Evolutionary conservation across 305 asterid genomes (phyloP).

Genomic region (Fraxinus albicans): DNA sequence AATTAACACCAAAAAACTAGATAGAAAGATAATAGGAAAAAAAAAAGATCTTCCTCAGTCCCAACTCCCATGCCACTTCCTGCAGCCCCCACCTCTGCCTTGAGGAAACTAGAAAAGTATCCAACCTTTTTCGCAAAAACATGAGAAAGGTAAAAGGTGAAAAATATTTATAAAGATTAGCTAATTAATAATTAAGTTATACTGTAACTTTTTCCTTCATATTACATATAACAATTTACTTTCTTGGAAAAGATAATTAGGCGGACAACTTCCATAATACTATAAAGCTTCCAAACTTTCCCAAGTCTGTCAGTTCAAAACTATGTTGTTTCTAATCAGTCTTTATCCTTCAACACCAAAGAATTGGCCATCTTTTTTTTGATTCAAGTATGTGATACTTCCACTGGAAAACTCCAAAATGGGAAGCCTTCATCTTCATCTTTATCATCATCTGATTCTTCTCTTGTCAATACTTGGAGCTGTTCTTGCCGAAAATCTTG

Average conservation of each 20-base stretch:
- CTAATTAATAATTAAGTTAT: slow-evolving; percentile 13
- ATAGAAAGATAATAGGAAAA: not conserved
- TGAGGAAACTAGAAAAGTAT: slow-evolving; percentile 26
- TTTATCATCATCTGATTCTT: slow-evolving; percentile 35
- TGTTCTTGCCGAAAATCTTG: slow-evolving; percentile 26
- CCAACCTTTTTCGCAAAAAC: slow-evolving; percentile 30
- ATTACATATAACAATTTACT: slow-evolving; percentile 10
- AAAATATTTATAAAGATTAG: slow-evolving; percentile 23
- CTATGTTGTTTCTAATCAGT: slow-evolving; percentile 17
- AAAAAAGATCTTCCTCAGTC: not conserved
- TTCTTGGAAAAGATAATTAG: slow-evolving; percentile 29
- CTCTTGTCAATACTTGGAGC: slow-evolving; percentile 33
- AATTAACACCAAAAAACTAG: no score
- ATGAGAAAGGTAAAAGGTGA: slow-evolving; percentile 26
- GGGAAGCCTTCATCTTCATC: slow-evolving; percentile 30
- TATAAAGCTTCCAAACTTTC: slow-evolving; percentile 45
- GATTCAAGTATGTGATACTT: slow-evolving; percentile 1
- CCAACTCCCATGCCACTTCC: not conserved
- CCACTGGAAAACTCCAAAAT: slow-evolving; percentile 26
- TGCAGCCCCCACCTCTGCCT: slow-evolving; percentile 8
- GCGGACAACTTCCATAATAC: slow-evolving; percentile 31
- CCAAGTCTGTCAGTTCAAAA: slow-evolving; percentile 4
- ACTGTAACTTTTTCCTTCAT: slow-evolving; percentile 24
- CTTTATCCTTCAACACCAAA: slow-evolving; percentile 3
- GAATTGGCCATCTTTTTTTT: not conserved